These are phyloP conservation scores for Cryptococcus sp. DNA, from an alignment of 1,284 basidiomycete species.

Conservation along the genomic window DNA sequence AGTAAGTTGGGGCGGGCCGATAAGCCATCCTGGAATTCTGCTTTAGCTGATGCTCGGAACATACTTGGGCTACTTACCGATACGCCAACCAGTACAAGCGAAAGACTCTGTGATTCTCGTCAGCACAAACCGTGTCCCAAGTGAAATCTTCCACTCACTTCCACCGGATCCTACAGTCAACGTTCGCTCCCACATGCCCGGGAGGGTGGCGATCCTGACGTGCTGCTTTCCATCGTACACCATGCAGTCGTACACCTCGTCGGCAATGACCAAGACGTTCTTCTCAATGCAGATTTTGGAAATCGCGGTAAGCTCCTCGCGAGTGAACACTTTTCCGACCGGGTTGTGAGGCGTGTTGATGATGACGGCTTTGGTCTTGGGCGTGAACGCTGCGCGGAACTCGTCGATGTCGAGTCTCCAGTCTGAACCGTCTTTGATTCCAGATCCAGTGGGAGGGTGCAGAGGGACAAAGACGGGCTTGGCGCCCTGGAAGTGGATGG, in stretches of 20 bases:
- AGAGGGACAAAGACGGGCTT: conserved; percentile 92
- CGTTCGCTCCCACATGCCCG: conserved; percentile 98
- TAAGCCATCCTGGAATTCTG: conserved; percentile 66
- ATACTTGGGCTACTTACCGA: conserved; percentile 59
- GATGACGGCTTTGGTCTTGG: conserved; percentile 87
- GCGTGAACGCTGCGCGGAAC: conserved; percentile 76
- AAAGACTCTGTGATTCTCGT: conserved; percentile 71
- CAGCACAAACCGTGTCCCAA: conserved; percentile 4
- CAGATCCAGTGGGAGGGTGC: conserved; percentile 68
- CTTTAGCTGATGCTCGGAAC: not conserved
- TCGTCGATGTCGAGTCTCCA: conserved; percentile 87
- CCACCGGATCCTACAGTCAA: conserved; percentile 79
- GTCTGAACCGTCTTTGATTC: conserved; percentile 66
- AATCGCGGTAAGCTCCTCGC: conserved; percentile 77
- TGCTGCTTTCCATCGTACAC: conserved; percentile 87
- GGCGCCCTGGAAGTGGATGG: conserved; percentile 89
- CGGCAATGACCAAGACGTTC: conserved; percentile 89
- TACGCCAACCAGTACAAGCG: conserved; percentile 95
- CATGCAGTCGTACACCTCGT: conserved; percentile 98
- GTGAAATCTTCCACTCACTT: conserved; percentile 57
- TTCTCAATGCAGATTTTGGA: conserved; percentile 86
- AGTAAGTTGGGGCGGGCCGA: conserved; percentile 82
- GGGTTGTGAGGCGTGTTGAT: conserved; percentile 97
- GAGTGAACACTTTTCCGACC: conserved; percentile 90
- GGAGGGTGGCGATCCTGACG: conserved; percentile 84